Evolutionary conservation across 2,329 filamentous ascomycete genomes (phyloP).

Genomic region (Colletotrichum abscissum): DNA sequence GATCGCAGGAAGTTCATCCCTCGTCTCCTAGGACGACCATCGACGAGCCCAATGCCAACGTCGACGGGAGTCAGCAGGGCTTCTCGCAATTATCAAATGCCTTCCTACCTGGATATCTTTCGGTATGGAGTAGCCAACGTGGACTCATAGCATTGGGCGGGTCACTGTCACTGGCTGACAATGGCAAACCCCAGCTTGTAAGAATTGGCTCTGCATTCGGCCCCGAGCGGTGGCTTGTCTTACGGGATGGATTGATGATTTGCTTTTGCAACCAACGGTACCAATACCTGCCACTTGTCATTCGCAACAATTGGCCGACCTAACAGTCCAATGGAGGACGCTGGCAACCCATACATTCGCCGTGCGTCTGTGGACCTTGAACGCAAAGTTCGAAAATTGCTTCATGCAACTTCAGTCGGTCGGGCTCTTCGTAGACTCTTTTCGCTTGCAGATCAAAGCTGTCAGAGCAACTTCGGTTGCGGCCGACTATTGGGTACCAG

Average conservation of each 20-base stretch:
- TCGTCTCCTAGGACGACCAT: slow-evolving; percentile 5
- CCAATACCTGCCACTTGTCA: background rate
- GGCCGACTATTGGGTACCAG: slow-evolving; percentile 4
- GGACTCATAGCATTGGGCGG: background rate
- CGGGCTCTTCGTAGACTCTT: background rate
- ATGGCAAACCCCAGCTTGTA: background rate
- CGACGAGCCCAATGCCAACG: background rate
- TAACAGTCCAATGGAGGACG: slow-evolving; percentile 11
- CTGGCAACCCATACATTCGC: slow-evolving; percentile 2
- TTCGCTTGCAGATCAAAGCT: background rate
- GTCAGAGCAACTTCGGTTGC: background rate
- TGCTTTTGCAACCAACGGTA: background rate
- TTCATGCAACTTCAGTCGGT: background rate
- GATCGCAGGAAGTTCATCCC: background rate
- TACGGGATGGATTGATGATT: background rate
- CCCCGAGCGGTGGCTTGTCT: background rate
- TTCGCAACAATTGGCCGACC: slow-evolving; percentile 7
- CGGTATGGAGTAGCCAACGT: background rate
- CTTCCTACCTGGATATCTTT: background rate
- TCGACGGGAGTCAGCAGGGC: background rate
- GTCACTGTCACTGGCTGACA: background rate
- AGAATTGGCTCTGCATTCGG: background rate
- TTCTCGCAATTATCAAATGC: background rate
- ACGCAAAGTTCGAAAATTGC: slow-evolving; percentile 8
- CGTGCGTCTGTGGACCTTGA: slow-evolving; percentile 3